phyloP scores from a whole-genome alignment of 2,329 filamentous ascomycete genomes.

The Rhexocercosporidium sp. region DNA sequence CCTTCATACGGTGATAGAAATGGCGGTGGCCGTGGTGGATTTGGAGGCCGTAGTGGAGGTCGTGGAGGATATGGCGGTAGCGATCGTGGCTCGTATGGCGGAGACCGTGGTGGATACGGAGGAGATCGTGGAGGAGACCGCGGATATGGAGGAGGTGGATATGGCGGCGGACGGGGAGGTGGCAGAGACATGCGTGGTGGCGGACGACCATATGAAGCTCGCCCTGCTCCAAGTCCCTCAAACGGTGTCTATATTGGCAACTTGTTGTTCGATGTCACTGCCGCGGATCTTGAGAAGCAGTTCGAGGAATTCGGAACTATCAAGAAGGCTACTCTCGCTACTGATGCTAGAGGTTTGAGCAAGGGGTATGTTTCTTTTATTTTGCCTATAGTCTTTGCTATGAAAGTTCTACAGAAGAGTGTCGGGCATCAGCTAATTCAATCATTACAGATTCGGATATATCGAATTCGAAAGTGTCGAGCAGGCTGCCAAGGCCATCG shows the following conservation, averaged over 20 bases:
- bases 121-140: slow-evolving; percentile 14
- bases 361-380: slow-evolving; percentile 60
- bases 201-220: background rate
- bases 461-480: slow-evolving; percentile 61
- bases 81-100: background rate
- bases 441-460: slow-evolving; percentile 64
- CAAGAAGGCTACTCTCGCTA: slow-evolving; percentile 57
- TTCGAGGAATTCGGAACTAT: slow-evolving; percentile 64
- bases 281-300: slow-evolving; percentile 61
- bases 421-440: background rate
- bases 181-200: slow-evolving; percentile 1
- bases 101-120: background rate
- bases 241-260: slow-evolving; percentile 67
- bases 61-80: background rate
- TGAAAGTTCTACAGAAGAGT: background rate
- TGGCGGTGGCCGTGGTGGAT: slow-evolving; percentile 9
- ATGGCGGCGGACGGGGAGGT: slow-evolving; percentile 7
- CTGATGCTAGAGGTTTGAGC: slow-evolving; percentile 66
- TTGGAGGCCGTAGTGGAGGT: background rate
- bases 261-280: slow-evolving; percentile 70
- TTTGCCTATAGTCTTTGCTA: slow-evolving; percentile 6
- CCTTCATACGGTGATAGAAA: slow-evolving; percentile 15
- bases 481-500: slow-evolving; percentile 59
- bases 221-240: background rate
- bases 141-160: slow-evolving; percentile 13